Base-by-base conservation (phyloP, 352 stramenopile genomes). In the Globisporangium paddicum region DNA sequence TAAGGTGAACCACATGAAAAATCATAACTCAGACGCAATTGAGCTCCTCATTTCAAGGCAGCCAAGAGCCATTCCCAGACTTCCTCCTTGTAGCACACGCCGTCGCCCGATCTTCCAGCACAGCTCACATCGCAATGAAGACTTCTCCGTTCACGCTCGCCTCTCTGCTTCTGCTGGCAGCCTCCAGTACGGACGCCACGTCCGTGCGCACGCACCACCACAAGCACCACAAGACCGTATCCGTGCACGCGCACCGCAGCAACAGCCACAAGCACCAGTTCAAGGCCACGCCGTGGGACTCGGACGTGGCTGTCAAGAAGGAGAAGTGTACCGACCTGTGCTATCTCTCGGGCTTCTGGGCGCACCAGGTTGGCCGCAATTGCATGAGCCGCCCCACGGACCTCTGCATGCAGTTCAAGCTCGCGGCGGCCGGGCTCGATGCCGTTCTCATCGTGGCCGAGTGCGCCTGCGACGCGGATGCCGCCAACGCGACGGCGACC, bases 271-370 rank as follows among this genome's bases (percentile, higher is more conserved):
- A 32, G 28, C 28, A 38, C 2, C 61, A 62, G 21, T 62, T 86
- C 70, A 90, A 88, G 64, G 77, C 71, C 38, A 87, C 80, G 55
- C 80, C 78, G 30, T 90, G 78, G 78, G 80, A 90, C 50, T n/a
- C 62, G 4, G 54, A 88, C n/a, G 63, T 60, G 2, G 42, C 54
- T 5, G 66, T 76, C 46, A 79, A 80, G 59, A 57, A 54, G 10
- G 61, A 63, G 64, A 90, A 88, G 68, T 89, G 80, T 67, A 58
- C 72, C 41, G 78, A 90, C 48, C 32, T 90, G 13, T 88, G 80
- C 50, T 56, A 69, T 49, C 73, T 89, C 14, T 48, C 64, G n/a
- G 66, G 72, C 55, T 87, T 87, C 54, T 90, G 77, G 76, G 50
- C 63, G 32, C 73, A 78, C 65, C 78, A 88, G 64, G 54, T 83